Percentiles rank a stretch among this genome's conserved stretches.
These are phyloP conservation scores for Vaccinium corymbosum DNA, from an alignment of 148 eudicot species.

Conservation along the genomic window DNA sequence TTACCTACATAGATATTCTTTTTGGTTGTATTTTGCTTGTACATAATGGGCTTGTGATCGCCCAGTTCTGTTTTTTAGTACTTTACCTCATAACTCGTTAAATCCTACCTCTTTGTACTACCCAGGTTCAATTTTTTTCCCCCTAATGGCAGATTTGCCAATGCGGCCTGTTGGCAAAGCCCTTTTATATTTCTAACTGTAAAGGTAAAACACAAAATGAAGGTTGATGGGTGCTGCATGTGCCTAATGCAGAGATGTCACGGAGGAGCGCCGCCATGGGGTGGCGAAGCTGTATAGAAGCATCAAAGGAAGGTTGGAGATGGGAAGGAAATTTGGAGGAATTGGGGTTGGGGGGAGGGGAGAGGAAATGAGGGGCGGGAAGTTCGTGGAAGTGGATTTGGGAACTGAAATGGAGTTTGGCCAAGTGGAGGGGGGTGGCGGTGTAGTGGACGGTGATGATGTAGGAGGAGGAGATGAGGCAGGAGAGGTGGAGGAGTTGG, in stretches of 20 bases:
- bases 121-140: not conserved
- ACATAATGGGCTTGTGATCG: not conserved
- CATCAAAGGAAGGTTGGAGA: constrained; percentile 4
- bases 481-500: constrained; percentile 37
- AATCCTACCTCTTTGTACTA: not conserved
- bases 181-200: not conserved
- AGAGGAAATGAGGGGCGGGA: constrained; percentile 3
- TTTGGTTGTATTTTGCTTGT: not conserved
- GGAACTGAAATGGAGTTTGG: constrained; percentile 22
- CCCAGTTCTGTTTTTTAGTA: not conserved
- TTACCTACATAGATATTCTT: not conserved
- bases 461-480: constrained; percentile 19
- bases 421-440: constrained; percentile 29
- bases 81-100: not conserved
- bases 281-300: not conserved
- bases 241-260: not conserved
- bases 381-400: constrained; percentile 9
- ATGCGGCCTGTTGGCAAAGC: not conserved
- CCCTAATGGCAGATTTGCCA: not conserved
- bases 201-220: too few relatives aligned
- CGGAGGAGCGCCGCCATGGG: not conserved
- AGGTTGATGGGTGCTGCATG: not conserved
- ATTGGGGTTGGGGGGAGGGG: not conserved
- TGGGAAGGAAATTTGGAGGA: not conserved
- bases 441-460: constrained; percentile 23